Evolutionary conservation across 2,329 filamentous ascomycete species (phyloP), one percentile per base, ranked within the genome.

Genomic region (Xylaria sp.): DNA sequence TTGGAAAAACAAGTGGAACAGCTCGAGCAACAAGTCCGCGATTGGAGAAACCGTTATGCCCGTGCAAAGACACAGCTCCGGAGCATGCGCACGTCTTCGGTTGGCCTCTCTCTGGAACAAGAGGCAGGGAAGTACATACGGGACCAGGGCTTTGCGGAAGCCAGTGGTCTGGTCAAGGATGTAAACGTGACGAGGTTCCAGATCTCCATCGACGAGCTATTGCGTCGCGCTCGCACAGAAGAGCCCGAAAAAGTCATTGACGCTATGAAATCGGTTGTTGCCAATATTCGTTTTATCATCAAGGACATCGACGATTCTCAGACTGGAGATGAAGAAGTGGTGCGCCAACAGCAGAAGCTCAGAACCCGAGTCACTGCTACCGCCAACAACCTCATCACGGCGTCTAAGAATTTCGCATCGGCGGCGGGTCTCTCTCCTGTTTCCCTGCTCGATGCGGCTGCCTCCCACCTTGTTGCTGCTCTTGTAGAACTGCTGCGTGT

Each of bases 161-260:
- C 87, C 10, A 83, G 86, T 60, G 94, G 94, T 4, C 74, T 94
- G 19, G 86, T 99, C 67, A 92, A 90, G 75, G 94, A 97, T 74
- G 83, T 97, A 10, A 90, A 97, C 72, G 86, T 99, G 65, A 97
- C 93, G 54, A 92, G 91, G 70, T 97, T 96, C 78, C 94, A 99
- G 74, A 88, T 97, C 61, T 85, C 92, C 19, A 90, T 99, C 62
- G 93, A 99, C 71, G 93, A 97, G 69, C 81, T 97, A 46, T 80
- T 99, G 42, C 88, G 88, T 64, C 83, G 82, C 47, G 91, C 92
- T 16, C 86, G 92, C 54, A 81, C 81, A 39, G 84, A 89, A n/a
- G 84, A 89, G 55, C 85, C 91, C 0, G 83, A 88, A 51, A 83
- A 84, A 65, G 87, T 94, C 39, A 86, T 95, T 53, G 89, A 94